Base-by-base conservation (phyloP, 2,329 filamentous ascomycete species). In the Hawksworthiomyces lignivorus region DNA sequence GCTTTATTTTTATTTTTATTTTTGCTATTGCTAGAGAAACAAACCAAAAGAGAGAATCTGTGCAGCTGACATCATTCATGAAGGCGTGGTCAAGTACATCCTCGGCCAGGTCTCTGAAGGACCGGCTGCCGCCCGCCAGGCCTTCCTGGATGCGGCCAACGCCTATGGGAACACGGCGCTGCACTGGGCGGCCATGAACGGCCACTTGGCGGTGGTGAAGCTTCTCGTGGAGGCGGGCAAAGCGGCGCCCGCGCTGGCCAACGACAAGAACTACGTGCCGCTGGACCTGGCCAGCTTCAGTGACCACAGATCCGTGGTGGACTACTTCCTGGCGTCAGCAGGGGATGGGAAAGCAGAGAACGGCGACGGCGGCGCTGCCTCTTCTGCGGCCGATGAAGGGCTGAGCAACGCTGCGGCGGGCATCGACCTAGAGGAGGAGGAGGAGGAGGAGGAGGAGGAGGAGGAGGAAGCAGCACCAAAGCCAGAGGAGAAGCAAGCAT, bases 131-230 rank as follows among this genome's bases (percentile, higher is more conserved):
- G 63, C 67, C 47, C 67, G 64, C 49, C 64, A 68, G 49, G 59
- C 70, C 1, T 78, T 82, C 51, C 61, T 88, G 19, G 83, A 87
- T 53, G 68, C 73, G 3, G 70, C 75, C 47, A 98, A 98, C 56
- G 69, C 79, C 48, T 82, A 84, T 34, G 89, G 88, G 33, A 97
- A 96, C 66, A 96, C 90, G 1, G 77, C 87, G 1, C 69, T 98
- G 44, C 92, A 98, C 65, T 97, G 89, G 89, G 90, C 90, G 0
- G 85, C 87, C 1, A 68, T 96, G 42, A 92, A 94, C 41, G 89
- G 89, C 2, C 89, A 96, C 55, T 67, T 97, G 4, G 76, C 82
- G 6, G 77, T 80, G 4, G 87, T 95, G 7, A 85, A 89, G 66
- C 64, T 80, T 1, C 72, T 98, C 11, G 70, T 95, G 2, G 78